Conservation (phyloP, 2,329 filamentous ascomycete genomes). For the Penicillium sp. region DNA sequence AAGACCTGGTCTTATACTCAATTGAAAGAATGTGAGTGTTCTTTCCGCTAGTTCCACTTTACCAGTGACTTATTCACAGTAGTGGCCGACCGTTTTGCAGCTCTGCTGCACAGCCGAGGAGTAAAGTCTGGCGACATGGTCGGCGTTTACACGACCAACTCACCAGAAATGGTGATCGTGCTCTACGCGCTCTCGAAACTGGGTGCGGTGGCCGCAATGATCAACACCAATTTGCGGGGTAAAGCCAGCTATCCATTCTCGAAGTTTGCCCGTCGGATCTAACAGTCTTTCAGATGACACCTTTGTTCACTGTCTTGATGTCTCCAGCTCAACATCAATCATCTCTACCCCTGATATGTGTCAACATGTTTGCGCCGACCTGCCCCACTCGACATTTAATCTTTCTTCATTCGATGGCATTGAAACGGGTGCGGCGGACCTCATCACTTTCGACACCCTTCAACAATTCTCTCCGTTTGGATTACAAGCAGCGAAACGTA, state of each 20-base stretch:
- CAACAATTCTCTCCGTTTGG: constrained; percentile 25
- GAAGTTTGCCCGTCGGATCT: neutral
- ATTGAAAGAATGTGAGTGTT: constrained; percentile 42
- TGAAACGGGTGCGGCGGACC: constrained; percentile 22
- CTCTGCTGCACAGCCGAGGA: constrained; percentile 38
- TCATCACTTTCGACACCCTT: constrained; percentile 25
- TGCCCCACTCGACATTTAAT: constrained; percentile 40
- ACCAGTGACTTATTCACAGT: constrained; percentile 6
- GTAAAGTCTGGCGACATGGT: constrained; percentile 43
- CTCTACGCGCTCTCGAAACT: constrained; percentile 48
- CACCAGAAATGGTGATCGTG: constrained; percentile 49
- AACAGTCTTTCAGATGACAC: constrained; percentile 38
- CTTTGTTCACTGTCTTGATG: constrained; percentile 45
- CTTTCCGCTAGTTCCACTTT: neutral
- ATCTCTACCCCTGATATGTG: constrained; percentile 48
- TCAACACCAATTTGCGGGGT: constrained; percentile 50
- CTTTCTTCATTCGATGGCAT: constrained; percentile 37
- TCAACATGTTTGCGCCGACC: constrained; percentile 31
- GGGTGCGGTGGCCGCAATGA: constrained; percentile 45
- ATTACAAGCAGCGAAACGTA: constrained; percentile 32
- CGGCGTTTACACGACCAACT: constrained; percentile 50
- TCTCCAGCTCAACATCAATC: constrained; percentile 42
- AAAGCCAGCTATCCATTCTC: constrained; percentile 11
- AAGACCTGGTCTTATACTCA: constrained; percentile 49
- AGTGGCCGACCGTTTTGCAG: constrained; percentile 48